These are phyloP conservation scores for Amanita polypyramis DNA, from an alignment of 768 basidiomycete genomes.

Conservation along the genomic window DNA sequence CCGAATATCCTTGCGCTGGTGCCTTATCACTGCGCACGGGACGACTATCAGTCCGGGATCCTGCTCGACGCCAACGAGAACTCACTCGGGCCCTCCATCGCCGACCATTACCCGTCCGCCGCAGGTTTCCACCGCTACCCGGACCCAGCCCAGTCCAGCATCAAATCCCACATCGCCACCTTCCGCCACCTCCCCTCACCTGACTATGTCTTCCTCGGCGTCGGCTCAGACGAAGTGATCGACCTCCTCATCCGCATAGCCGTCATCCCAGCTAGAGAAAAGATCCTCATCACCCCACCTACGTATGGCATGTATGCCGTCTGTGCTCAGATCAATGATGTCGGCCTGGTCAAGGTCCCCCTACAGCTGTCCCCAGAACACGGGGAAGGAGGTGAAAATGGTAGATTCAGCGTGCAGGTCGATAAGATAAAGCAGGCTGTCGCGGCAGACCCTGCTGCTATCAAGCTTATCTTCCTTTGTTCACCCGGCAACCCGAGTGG, in stretches of 20 bases:
- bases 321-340: conserved; percentile 91
- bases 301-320: conserved; percentile 98
- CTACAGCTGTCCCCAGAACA: conserved; percentile 45
- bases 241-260: conserved; percentile 89
- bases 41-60: conserved; percentile 88
- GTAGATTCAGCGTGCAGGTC: conserved; percentile 65
- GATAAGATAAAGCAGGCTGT: conserved; percentile 70
- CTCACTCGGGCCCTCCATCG: conserved; percentile 79
- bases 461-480: conserved; percentile 91
- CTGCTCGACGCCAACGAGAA: conserved; percentile 98
- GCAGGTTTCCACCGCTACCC: conserved; percentile 81
- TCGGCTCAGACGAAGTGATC: conserved; percentile 94
- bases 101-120: conserved; percentile 6
- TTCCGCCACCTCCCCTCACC: conserved; percentile 56
- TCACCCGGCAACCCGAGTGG: conserved; percentile 98
- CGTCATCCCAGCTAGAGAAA: conserved; percentile 70
- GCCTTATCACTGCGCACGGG: conserved; percentile 93
- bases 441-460: conserved; percentile 55
- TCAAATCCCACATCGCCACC: conserved; percentile 67
- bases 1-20: conserved; percentile 87
- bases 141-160: conserved; percentile 72
- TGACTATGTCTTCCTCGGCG: conserved; percentile 83
- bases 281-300: conserved; percentile 83
- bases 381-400: conserved; percentile 66
- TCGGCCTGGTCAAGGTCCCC: conserved; percentile 69